Base-by-base conservation (phyloP, 208 protist genomes). In the Crithidia fasciculata region DNA sequence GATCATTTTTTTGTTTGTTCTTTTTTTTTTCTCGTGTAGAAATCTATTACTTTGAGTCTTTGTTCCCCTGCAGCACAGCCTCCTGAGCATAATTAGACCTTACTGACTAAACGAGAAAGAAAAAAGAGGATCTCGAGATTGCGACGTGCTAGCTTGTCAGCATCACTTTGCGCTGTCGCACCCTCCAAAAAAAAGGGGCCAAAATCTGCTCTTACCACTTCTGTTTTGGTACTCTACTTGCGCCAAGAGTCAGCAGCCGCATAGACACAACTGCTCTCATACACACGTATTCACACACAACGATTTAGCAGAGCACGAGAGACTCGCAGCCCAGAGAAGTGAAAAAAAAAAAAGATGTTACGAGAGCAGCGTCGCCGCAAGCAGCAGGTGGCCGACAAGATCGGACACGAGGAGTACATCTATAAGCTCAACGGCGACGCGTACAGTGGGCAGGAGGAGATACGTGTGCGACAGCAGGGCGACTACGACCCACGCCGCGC, bases 321-420 rank as follows among this genome's bases (percentile, higher is more conserved):
- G 28, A n/a, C 9, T 19, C 16, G 2, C 68, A 40, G 10, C 7
- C 12, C 12, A 10, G 8, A 4, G 36, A 64, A 12, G 3, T 28
- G 5, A n/a, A 43, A 10, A 4, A 45, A 4, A 15, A 10, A 36
- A 18, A 67, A 15, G 36, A 85, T 81, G 66, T 77, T 93, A 76
- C 85, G 91, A 10, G 72, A 88, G 28, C 88, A 79, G 8, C 73
- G 87, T 7, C 83, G 84, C 18, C 87, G 87, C 69, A 80, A 82
- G 66, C 83, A 93, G 73, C 74, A 80, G 70, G 60, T 95, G 39
- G 76, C 88, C 15, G 92, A 83, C 16, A 96, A 96, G 58, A 94
- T 96, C 78, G 89, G 89, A 16, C 92, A 96, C 68, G 82, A 87
- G 13, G 89, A 94, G 57, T 91, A 88, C 57, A 68, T 86, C 28